Percentiles rank a stretch among this genome's conserved stretches.
Conservation (phyloP, 352 stramenopile genomes). For the Phytophthora lateralis region DNA sequence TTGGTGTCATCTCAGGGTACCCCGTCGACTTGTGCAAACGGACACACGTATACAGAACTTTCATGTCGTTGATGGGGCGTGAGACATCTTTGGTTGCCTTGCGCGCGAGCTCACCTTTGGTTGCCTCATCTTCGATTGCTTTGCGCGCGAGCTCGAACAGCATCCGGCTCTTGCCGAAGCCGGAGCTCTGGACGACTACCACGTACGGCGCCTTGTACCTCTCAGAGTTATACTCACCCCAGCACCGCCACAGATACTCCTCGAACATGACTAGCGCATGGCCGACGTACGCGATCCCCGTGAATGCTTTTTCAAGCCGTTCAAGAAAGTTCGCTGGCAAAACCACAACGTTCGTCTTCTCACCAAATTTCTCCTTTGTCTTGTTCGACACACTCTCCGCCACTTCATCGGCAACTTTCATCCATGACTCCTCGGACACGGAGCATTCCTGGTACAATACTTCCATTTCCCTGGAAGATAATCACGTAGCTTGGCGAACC, state of each 20-base stretch:
- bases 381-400: background rate
- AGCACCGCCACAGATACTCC: conserved; percentile 18
- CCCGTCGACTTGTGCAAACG: conserved; percentile 12
- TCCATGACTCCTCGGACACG: background rate
- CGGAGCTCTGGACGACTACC: conserved; percentile 18
- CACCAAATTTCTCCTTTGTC: background rate
- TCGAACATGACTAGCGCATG: conserved; percentile 7
- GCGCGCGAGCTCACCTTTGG: conserved; percentile 17
- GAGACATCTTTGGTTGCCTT: background rate
- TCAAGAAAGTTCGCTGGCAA: no score
- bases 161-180: conserved; percentile 18
- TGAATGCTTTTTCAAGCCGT: conserved; percentile 9
- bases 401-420: background rate
- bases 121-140: background rate
- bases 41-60: conserved; percentile 18
- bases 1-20: conserved; percentile 1
- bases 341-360: no score
- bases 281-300: conserved; percentile 4
- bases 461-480: background rate
- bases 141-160: conserved; percentile 12
- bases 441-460: background rate
- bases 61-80: background rate
- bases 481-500: background rate
- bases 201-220: conserved; percentile 14
- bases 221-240: background rate